Percentiles rank a stretch among this genome's conserved stretches.
These are phyloP conservation scores for Nakataea oryzae DNA, from an alignment of 2,329 filamentous ascomycete species.

Conservation along the genomic window DNA sequence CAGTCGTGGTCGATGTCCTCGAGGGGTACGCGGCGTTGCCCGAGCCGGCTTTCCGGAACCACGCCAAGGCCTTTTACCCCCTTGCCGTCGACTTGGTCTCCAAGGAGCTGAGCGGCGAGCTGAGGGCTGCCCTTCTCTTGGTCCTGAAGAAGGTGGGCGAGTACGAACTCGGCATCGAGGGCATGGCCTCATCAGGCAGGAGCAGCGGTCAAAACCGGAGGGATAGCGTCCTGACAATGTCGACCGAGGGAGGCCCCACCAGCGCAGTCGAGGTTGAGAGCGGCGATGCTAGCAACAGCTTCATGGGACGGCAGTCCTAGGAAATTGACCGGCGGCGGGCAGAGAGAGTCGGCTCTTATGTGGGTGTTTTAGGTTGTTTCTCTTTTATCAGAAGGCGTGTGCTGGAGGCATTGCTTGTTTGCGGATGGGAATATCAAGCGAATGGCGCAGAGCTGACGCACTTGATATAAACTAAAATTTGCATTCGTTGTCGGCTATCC, in stretches of 20 bases:
- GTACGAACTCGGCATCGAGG: conserved; percentile 49
- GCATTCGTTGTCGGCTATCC: not conserved
- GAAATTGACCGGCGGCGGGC: not conserved
- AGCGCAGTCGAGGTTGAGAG: conserved; percentile 11
- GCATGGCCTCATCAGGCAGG: conserved; percentile 22
- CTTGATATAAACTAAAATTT: not conserved
- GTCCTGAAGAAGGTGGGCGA: conserved; percentile 79
- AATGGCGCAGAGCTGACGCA: not conserved
- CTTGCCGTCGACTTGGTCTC: conserved; percentile 72
- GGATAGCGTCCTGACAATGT: conserved; percentile 11
- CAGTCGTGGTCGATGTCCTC: conserved; percentile 92
- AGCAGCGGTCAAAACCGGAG: conserved; percentile 4
- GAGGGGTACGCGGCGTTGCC: conserved; percentile 88
- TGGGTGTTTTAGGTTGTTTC: not conserved
- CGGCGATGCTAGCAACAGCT: conserved; percentile 14
- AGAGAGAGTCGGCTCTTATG: not conserved
- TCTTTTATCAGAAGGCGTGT: not conserved
- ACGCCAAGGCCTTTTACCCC: conserved; percentile 78
- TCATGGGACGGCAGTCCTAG: conserved; percentile 10
- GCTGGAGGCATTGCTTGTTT: not conserved
- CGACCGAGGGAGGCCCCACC: conserved; percentile 4
- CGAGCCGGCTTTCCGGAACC: conserved; percentile 63
- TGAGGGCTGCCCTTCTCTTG: conserved; percentile 66
- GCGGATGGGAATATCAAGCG: not conserved
- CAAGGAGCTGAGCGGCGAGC: conserved; percentile 70